A percentile compares a stretch with the other conserved stretches of the same genome.
Conservation (phyloP, 306 rosid genomes). For the Lablab purpureus region DNA sequence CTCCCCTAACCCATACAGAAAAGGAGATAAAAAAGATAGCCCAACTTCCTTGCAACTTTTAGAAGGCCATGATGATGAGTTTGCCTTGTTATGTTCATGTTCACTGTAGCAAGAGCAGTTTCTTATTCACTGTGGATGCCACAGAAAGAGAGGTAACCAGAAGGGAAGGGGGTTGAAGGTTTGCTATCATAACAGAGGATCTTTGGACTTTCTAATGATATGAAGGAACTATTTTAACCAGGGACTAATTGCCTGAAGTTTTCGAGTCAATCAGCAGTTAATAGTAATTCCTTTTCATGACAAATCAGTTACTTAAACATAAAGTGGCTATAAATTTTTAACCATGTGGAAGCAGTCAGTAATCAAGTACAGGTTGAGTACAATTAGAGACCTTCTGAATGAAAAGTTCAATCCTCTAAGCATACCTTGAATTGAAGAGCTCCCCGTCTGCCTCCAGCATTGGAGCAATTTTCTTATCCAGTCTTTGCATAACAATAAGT, state of each 20-base stretch:
- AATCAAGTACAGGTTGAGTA: background rate
- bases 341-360: background rate
- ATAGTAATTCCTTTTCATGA: conserved; percentile 1
- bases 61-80: background rate
- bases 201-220: background rate
- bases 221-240: conserved; percentile 1
- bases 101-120: background rate
- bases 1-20: background rate
- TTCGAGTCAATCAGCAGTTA: background rate
- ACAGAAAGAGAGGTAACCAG: too few species aligned
- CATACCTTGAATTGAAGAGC: conserved; percentile 84
- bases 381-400: conserved; percentile 30
- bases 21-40: background rate
- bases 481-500: conserved; percentile 94
- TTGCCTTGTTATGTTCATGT: background rate
- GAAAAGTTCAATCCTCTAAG: conserved; percentile 11
- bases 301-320: background rate
- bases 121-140: too few species aligned
- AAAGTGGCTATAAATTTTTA: conserved; percentile 16
- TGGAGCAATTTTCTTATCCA: conserved; percentile 88
- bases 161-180: background rate
- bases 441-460: conserved; percentile 95
- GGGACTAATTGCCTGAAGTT: background rate
- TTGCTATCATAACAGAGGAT: background rate
- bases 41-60: conserved; percentile 12